Percentiles rank a stretch among this genome's conserved stretches.
phyloP scores from a whole-genome alignment of 257 asterid species.

The Scutellaria barbata region DNA sequence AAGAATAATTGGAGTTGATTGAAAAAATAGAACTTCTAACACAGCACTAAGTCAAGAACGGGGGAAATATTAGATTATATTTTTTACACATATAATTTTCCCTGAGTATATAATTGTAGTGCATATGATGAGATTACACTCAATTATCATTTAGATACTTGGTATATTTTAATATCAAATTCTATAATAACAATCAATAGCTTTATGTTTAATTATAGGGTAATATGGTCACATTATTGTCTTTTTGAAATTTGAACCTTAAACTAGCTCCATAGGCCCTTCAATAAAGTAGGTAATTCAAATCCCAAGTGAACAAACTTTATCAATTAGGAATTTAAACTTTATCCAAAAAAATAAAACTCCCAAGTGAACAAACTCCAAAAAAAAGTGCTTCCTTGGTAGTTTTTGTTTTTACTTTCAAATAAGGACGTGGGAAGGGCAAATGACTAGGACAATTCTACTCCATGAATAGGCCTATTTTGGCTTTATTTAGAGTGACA shows the following conservation, averaged over 20 bases:
- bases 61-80: too few relatives aligned
- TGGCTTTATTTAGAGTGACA: background rate
- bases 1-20: too few relatives aligned
- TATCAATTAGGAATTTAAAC: too few relatives aligned
- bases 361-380: constrained; percentile 36
- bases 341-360: too few relatives aligned
- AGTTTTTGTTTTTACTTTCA: background rate
- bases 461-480: background rate
- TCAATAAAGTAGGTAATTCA: constrained; percentile 22
- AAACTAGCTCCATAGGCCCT: constrained; percentile 1
- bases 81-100: too few relatives aligned
- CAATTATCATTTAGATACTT: too few relatives aligned
- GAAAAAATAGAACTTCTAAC: too few relatives aligned
- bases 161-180: too few relatives aligned
- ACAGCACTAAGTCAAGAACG: too few relatives aligned
- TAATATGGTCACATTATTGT: background rate
- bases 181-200: background rate
- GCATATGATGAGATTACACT: too few relatives aligned
- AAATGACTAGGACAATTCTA: background rate
- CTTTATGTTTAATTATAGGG: background rate
- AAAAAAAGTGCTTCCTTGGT: constrained; percentile 13
- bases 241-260: constrained; percentile 30
- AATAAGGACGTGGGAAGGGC: background rate
- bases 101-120: too few relatives aligned
- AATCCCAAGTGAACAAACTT: constrained; percentile 37